phyloP scores from a whole-genome alignment of 2,329 filamentous ascomycete species.

The Peltaster fructicola region DNA sequence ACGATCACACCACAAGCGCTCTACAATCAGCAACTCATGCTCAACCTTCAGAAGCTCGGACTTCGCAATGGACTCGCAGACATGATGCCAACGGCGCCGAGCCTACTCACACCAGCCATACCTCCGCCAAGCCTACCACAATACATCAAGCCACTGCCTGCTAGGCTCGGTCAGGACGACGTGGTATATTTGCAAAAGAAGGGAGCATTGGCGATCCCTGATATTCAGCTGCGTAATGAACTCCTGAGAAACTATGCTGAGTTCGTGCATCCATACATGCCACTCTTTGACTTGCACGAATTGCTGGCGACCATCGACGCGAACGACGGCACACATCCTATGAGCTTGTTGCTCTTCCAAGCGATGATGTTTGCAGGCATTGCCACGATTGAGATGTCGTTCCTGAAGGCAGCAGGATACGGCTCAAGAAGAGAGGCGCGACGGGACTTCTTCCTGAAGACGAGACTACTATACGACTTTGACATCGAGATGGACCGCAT shows the following conservation, averaged over 20 bases:
- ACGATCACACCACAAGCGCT: no score
- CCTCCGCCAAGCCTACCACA: constrained; percentile 33
- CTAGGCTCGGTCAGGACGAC: constrained; percentile 63
- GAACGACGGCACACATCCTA: constrained; percentile 49
- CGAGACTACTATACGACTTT: constrained; percentile 80
- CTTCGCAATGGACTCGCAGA: constrained; percentile 10
- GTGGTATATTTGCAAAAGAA: constrained; percentile 69
- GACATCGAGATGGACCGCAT: constrained; percentile 87
- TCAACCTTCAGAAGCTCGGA: constrained; percentile 12
- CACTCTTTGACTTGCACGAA: constrained; percentile 52
- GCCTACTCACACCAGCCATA: constrained; percentile 11
- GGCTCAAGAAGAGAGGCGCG: constrained; percentile 61
- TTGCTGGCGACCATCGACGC: constrained; percentile 43
- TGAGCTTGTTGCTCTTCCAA: constrained; percentile 80
- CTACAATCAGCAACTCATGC: no score
- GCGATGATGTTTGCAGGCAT: constrained; percentile 88
- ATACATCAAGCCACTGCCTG: constrained; percentile 66
- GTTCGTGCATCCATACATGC: constrained; percentile 90
- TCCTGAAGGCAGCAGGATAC: constrained; percentile 62
- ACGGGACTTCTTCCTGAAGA: constrained; percentile 76
- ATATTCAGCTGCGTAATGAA: constrained; percentile 53
- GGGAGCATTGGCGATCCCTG: constrained; percentile 65
- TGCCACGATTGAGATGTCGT: constrained; percentile 68
- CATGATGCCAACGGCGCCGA: constrained; percentile 9
- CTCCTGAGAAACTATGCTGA: constrained; percentile 69